Evolutionary conservation across 192 early-diverging fungal genomes (phyloP).

Genomic region (Tieghemiomyces parasiticus): DNA sequence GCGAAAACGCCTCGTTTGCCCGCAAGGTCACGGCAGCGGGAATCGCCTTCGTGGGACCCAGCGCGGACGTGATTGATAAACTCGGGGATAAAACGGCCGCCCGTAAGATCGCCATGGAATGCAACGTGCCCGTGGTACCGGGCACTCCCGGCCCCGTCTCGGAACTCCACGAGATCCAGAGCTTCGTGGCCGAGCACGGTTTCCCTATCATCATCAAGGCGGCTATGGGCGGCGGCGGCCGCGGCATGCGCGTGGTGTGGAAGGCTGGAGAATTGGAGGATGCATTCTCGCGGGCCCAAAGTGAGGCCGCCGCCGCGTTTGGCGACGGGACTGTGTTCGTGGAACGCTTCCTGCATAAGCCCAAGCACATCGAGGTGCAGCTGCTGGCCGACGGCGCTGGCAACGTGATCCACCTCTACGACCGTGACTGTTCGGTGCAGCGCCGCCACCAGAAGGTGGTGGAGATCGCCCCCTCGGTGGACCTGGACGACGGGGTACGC

Average conservation of each 20-base stretch:
- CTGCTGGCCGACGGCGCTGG: slow-evolving; percentile 72
- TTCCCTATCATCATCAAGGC: slow-evolving; percentile 96
- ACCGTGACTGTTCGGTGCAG: slow-evolving; percentile 97
- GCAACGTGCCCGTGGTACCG: slow-evolving; percentile 83
- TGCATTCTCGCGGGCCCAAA: slow-evolving; percentile 68
- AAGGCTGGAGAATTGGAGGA: slow-evolving; percentile 49
- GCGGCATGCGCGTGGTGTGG: slow-evolving; percentile 91
- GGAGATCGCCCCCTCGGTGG: slow-evolving; percentile 78
- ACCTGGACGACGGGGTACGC: slow-evolving; percentile 44
- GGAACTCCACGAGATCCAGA: slow-evolving; percentile 41
- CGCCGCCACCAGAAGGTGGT: slow-evolving; percentile 95
- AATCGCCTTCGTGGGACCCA: slow-evolving; percentile 84
- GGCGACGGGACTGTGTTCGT: slow-evolving; percentile 94
- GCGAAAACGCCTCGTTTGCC: slow-evolving; percentile 88
- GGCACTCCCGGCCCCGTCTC: slow-evolving; percentile 78
- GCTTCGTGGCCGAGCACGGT: slow-evolving; percentile 67
- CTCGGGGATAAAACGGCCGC: slow-evolving; percentile 96
- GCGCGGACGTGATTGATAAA: slow-evolving; percentile 65
- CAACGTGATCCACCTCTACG: slow-evolving; percentile 80
- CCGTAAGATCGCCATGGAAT: slow-evolving; percentile 57
- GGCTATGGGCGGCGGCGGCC: slow-evolving; percentile 90
- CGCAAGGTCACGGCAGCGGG: slow-evolving; percentile 75
- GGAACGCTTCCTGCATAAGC: slow-evolving; percentile 81
- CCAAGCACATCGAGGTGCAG: slow-evolving; percentile 96
- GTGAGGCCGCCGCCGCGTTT: slow-evolving; percentile 84